Base-by-base conservation (phyloP, 2,329 filamentous ascomycete species). In the Colletotrichum sp. region DNA sequence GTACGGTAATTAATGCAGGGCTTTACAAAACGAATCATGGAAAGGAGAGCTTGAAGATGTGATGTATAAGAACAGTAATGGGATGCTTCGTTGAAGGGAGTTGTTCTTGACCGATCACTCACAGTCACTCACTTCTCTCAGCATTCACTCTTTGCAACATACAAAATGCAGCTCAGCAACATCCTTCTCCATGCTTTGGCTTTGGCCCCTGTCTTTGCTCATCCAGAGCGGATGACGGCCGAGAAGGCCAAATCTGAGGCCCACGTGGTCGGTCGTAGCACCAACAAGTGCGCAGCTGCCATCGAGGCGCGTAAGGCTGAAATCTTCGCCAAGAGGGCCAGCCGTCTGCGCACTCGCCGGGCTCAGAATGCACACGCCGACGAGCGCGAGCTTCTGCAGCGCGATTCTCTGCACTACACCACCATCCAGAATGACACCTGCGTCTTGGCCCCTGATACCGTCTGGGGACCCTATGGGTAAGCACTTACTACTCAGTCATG, bases 201-300 rank as follows among this genome's bases (percentile, higher is more conserved):
- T 9, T 30, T 59, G 12, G 65, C 39, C n/a, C 65, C 65, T 30
- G 65, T 28, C 13, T 28, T 62, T 21, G 87, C 87, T 28, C 87
- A 91, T 74, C 88, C 88, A 0, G 89, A 89, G 75, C 88, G 90
- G 74, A 84, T 89, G 69, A 77, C 88, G 39, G 82, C 82, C 57
- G 83, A 88, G 16, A 89, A 91, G 80, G 85, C 87, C 26, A 87
- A 89, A 81, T 88, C 88, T n/a, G 87, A 87, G 24, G 82, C 85
- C 0, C 90, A 87, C 77, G 81, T 89, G 64, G 80, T 81, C 26
- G 69, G 75, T 81, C 82, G n/a, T 80, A 83, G 30, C 84, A 86
- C 77, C 78, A 86, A 52, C 86, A 87, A 24, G 83, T 90, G 15
- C 80, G 80, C 71, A 86, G 89, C 78, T 90, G 89, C 59, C 77